Evolutionary conservation across 2,329 filamentous ascomycete genomes (phyloP).

Genomic region (Ceratocystis papillata): DNA sequence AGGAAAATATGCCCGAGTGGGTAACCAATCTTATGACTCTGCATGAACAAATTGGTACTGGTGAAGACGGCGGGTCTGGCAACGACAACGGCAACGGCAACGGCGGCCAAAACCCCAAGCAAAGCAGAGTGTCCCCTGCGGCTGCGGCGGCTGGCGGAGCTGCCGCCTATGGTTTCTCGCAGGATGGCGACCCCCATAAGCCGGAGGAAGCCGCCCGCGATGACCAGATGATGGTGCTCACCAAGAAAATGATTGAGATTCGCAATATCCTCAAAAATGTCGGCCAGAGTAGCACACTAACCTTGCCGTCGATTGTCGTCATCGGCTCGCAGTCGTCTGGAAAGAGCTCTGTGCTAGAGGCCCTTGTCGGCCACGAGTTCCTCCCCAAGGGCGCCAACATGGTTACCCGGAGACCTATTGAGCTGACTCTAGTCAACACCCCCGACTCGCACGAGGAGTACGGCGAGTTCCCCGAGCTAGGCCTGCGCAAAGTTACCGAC

Average conservation of each 20-base stretch:
- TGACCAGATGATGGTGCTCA: conserved; percentile 99
- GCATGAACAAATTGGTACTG: conserved; percentile 49
- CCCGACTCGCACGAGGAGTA: conserved; percentile 79
- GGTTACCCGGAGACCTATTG: conserved; percentile 92
- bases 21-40: conserved; percentile 59
- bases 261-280: conserved; percentile 81
- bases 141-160: conserved; percentile 62
- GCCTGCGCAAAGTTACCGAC: conserved; percentile 79
- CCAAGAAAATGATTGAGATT: conserved; percentile 99
- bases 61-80: conserved; percentile 42
- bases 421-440: conserved; percentile 91
- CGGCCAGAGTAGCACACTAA: conserved; percentile 79
- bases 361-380: conserved; percentile 96
- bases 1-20: conserved; percentile 65
- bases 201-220: conserved; percentile 63
- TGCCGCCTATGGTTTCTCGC: conserved; percentile 56
- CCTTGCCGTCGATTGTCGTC: conserved; percentile 93
- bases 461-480: conserved; percentile 88
- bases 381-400: conserved; percentile 97
- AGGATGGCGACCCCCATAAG: conserved; percentile 58
- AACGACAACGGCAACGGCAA: conserved; percentile 38
- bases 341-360: conserved; percentile 93
- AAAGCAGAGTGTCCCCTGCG: conserved; percentile 49
- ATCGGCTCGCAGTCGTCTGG: conserved; percentile 97
- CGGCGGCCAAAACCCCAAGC: conserved; percentile 44